Percentiles rank a stretch among this genome's conserved stretches.
These are phyloP conservation scores for Trichomonascaceae sp. DNA, from an alignment of 1,139 yeast genomes.

Conservation along the genomic window DNA sequence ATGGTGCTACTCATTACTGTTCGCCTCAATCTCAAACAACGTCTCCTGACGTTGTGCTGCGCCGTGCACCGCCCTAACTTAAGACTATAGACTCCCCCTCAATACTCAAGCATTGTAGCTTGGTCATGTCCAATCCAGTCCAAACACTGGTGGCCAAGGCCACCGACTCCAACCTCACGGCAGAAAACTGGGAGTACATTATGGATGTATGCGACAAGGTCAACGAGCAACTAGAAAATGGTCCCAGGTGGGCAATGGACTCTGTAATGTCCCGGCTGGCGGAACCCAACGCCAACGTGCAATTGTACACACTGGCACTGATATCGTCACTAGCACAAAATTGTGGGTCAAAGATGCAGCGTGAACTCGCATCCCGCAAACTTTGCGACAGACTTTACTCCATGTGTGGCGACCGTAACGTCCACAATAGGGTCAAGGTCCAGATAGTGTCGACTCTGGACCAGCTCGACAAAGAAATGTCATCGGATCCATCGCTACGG, in stretches of 20 bases:
- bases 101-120: too few relatives aligned
- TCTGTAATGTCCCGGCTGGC: constrained; percentile 41
- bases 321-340: constrained; percentile 76
- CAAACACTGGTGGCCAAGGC: constrained; percentile 36
- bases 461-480: constrained; percentile 46
- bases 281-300: constrained; percentile 65
- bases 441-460: constrained; percentile 54
- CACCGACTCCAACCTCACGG: constrained; percentile 70
- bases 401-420: constrained; percentile 40
- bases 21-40: too few relatives aligned
- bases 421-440: constrained; percentile 57
- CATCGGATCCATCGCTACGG: constrained; percentile 57
- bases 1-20: too few relatives aligned
- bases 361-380: constrained; percentile 59
- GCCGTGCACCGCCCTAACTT: too few relatives aligned
- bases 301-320: constrained; percentile 58
- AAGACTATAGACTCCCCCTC: too few relatives aligned
- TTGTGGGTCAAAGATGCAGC: constrained; percentile 80
- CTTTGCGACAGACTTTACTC: constrained; percentile 48
- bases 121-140: constrained; percentile 16
- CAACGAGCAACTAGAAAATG: constrained; percentile 55
- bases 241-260: constrained; percentile 40
- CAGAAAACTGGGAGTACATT: constrained; percentile 77
- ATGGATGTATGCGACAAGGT: constrained; percentile 77
- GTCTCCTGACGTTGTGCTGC: too few relatives aligned